Evolutionary conservation across 2,329 filamentous ascomycete genomes (phyloP), one percentile per base, ranked within the genome.

Genomic region (Xylaria sp.): DNA sequence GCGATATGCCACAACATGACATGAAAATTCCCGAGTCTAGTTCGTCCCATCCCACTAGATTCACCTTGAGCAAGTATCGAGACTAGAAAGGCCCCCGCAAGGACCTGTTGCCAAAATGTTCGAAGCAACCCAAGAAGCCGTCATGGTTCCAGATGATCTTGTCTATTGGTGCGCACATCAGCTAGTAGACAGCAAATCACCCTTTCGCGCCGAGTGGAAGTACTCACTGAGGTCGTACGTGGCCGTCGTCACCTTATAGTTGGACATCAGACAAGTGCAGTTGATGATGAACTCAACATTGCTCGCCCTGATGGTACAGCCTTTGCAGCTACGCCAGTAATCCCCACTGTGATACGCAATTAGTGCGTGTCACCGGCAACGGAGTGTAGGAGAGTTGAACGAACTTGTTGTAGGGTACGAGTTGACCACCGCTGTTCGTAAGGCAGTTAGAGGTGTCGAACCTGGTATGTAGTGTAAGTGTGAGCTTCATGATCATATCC

Each of bases 51-150:
- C 9, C 44, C 60, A 63, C 64, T 28, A 55, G 20, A 37, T 64
- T 18, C 2, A n/a, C 28, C 56, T 63, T 54, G 60, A 41, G 32
- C 13, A 41, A 60, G 50, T 44, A 25, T 34, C 25, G 13, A 52
- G 41, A 57, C 59, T 73, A 75, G 48, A 77, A 76, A 23, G 76
- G 76, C 2, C 76, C 76, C 20, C 59, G 74, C 64, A 75, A 71
- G 37, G 80, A 78, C 73, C 78, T 79, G 74, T 81, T 82, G n/a
- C 81, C 82, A 12, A 76, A 61, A 39, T 77, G 75, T 44, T 74
- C 74, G 68, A 79, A 83, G 74, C 82, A 84, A 18, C 79, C 80
- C 58, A 82, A 70, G n/a, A 70, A 70, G 5, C 82, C 82, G 51
- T 83, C 73, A 8, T 75, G 74, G 64, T 83, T 80, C 72, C 77